Percentiles rank a stretch among this genome's conserved stretches.
Evolutionary conservation across 169 alveolate genomes (phyloP).

Genomic region (Babesia divergens): DNA sequence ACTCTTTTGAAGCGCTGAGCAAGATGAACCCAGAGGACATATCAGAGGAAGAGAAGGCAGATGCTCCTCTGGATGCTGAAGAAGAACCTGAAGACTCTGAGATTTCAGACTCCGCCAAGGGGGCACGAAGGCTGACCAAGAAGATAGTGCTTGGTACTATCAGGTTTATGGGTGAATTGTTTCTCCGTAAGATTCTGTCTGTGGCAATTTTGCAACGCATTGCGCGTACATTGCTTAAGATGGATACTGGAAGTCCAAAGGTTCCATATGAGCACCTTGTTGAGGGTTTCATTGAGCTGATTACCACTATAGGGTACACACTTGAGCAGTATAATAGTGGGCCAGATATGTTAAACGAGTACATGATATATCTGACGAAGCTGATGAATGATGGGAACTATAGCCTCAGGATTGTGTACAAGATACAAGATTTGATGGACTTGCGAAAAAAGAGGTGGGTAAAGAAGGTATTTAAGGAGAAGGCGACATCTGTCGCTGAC

Average conservation of each 20-base stretch:
- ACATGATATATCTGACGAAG: conserved; percentile 79
- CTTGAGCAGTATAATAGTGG: conserved; percentile 80
- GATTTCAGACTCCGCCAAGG: conserved; percentile 36
- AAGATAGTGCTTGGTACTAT: conserved; percentile 82
- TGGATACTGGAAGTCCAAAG: conserved; percentile 34
- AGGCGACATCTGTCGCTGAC: conserved; percentile 85
- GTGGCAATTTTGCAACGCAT: conserved; percentile 80
- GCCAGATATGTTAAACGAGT: conserved; percentile 79
- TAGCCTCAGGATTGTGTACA: conserved; percentile 80
- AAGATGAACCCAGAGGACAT: conserved; percentile 11
- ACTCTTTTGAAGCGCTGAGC: conserved; percentile 50
- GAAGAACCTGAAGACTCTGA: conserved; percentile 54
- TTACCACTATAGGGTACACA: conserved; percentile 83
- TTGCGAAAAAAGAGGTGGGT: conserved; percentile 83
- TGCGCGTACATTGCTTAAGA: conserved; percentile 75
- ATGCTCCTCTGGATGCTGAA: conserved; percentile 12
- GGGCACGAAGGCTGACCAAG: conserved; percentile 66
- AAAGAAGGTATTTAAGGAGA: conserved; percentile 82
- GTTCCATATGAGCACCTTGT: conserved; percentile 84
- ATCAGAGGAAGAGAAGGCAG: conserved; percentile 29
- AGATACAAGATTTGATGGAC: conserved; percentile 84
- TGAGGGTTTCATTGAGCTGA: conserved; percentile 82
- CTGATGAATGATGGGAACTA: conserved; percentile 76
- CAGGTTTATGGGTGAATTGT: conserved; percentile 85
- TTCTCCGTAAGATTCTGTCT: conserved; percentile 81